These are phyloP conservation scores for Penicillium samsonianum DNA, from an alignment of 495 filamentous ascomycete genomes.

Conservation along the genomic window DNA sequence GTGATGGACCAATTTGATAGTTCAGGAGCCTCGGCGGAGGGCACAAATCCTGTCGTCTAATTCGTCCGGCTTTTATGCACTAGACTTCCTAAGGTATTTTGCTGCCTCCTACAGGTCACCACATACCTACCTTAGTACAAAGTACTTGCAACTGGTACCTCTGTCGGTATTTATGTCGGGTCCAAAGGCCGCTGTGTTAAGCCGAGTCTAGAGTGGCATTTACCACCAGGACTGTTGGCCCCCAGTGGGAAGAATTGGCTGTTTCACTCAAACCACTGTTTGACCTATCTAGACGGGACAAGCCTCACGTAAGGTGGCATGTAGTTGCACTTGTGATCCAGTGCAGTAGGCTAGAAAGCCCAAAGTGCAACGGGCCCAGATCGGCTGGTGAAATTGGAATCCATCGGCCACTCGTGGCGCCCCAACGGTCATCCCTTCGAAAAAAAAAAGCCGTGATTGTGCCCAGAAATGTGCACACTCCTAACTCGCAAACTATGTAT, in stretches of 20 bases:
- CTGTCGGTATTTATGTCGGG: conserved; percentile 12
- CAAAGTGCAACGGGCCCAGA: conserved; percentile 5
- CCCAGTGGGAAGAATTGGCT: neutral
- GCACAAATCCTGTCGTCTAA: conserved; percentile 10
- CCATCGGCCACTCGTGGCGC: conserved; percentile 8
- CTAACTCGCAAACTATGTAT: neutral
- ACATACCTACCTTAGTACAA: neutral
- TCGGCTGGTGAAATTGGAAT: conserved; percentile 14
- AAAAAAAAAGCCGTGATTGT: neutral
- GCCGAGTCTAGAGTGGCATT: neutral
- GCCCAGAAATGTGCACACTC: neutral
- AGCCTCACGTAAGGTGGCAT: conserved; percentile 13
- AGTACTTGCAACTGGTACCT: neutral
- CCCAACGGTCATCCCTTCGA: conserved; percentile 5
- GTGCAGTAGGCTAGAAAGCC: conserved; percentile 9
- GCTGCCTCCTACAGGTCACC: conserved; percentile 4
- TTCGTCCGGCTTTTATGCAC: conserved; percentile 24
- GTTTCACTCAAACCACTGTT: conserved; percentile 14
- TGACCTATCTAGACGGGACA: conserved; percentile 1
- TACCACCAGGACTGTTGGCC: conserved; percentile 7
- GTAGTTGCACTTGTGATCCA: conserved; percentile 26
- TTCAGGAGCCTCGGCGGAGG: conserved; percentile 19
- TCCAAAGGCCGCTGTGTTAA: conserved; percentile 21
- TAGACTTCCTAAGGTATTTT: conserved; percentile 2
- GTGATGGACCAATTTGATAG: conserved; percentile 29